Conservation (phyloP, 2,329 filamentous ascomycete species). For the Verticillium klebahnii region DNA sequence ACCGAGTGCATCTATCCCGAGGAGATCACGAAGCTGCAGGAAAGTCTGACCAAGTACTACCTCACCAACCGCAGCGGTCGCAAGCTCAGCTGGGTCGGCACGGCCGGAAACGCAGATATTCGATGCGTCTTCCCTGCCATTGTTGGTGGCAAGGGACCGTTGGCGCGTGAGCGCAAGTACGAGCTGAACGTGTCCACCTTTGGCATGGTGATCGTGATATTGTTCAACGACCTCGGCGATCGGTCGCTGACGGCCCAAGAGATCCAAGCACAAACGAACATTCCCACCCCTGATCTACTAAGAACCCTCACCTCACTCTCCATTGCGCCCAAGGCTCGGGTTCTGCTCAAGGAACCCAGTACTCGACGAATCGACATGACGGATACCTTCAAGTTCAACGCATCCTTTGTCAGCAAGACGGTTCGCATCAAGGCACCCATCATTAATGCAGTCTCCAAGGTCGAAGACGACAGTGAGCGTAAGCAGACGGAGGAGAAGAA, state of each 20-base stretch:
- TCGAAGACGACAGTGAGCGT: conserved; percentile 68
- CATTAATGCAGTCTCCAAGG: conserved; percentile 75
- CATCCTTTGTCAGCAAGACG: conserved; percentile 73
- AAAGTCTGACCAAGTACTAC: conserved; percentile 87
- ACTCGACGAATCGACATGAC: conserved; percentile 71
- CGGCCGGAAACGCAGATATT: conserved; percentile 76
- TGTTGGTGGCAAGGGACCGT: conserved; percentile 59
- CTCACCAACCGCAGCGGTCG: conserved; percentile 81
- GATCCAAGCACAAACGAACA: conserved; percentile 77
- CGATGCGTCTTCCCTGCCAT: conserved; percentile 72
- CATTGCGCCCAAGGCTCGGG: conserved; percentile 75
- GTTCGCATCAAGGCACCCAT: conserved; percentile 88
- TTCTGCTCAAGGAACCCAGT: conserved; percentile 76
- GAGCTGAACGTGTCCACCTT: conserved; percentile 92
- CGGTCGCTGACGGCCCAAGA: conserved; percentile 61
- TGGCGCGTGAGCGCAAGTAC: conserved; percentile 67
- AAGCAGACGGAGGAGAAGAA: conserved; percentile 73
- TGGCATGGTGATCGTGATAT: conserved; percentile 80
- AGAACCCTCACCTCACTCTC: conserved; percentile 78
- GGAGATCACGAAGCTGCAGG: conserved; percentile 69
- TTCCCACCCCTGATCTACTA: conserved; percentile 68
- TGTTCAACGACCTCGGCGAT: conserved; percentile 75
- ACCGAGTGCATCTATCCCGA: conserved; percentile 67
- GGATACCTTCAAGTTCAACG: conserved; percentile 80
- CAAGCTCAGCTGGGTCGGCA: conserved; percentile 75